Conservation (phyloP, 495 filamentous ascomycete genomes). For the Neurospora intermedia region DNA sequence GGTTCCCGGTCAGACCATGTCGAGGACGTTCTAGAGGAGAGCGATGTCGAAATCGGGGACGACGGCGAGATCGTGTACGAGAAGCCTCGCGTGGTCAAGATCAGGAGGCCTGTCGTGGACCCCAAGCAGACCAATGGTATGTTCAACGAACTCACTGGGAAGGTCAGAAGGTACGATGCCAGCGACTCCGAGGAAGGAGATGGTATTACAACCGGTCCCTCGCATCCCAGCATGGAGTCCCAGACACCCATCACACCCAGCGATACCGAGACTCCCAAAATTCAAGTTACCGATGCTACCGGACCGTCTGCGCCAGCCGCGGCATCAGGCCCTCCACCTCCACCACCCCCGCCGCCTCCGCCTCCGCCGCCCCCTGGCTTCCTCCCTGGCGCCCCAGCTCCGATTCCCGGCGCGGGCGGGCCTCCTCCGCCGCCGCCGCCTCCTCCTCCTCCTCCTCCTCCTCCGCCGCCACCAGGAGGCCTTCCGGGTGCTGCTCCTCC, state of each 20-base stretch:
- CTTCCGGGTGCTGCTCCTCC: slow-evolving; percentile 17
- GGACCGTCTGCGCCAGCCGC: not conserved
- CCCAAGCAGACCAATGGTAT: slow-evolving; percentile 62
- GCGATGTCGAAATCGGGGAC: slow-evolving; percentile 28
- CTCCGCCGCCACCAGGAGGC: slow-evolving; percentile 37
- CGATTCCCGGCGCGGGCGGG: slow-evolving; percentile 4
- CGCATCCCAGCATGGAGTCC: slow-evolving; percentile 65
- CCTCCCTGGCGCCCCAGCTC: slow-evolving; percentile 12
- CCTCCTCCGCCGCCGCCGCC: slow-evolving; percentile 27
- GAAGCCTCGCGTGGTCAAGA: slow-evolving; percentile 54
- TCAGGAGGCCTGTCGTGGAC: slow-evolving; percentile 64
- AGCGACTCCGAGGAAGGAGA: slow-evolving; percentile 63
- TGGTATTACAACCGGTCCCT: slow-evolving; percentile 65
- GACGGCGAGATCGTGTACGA: slow-evolving; percentile 49
- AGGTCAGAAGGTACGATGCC: slow-evolving; percentile 60
- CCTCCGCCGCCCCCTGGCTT: slow-evolving; percentile 18
- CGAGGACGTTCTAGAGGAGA: slow-evolving; percentile 28
- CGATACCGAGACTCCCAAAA: slow-evolving; percentile 45
- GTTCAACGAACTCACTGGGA: slow-evolving; percentile 70
- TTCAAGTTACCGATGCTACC: slow-evolving; percentile 28
- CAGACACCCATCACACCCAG: slow-evolving; percentile 59
- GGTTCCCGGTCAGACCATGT: slow-evolving; percentile 27
- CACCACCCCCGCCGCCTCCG: slow-evolving; percentile 23
- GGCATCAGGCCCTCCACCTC: slow-evolving; percentile 25
- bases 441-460: slow-evolving; percentile 1